A percentile compares a stretch with the other conserved stretches of the same genome.
Conservation (phyloP, 306 rosid genomes). For the Cyamopsis tetragonoloba region DNA sequence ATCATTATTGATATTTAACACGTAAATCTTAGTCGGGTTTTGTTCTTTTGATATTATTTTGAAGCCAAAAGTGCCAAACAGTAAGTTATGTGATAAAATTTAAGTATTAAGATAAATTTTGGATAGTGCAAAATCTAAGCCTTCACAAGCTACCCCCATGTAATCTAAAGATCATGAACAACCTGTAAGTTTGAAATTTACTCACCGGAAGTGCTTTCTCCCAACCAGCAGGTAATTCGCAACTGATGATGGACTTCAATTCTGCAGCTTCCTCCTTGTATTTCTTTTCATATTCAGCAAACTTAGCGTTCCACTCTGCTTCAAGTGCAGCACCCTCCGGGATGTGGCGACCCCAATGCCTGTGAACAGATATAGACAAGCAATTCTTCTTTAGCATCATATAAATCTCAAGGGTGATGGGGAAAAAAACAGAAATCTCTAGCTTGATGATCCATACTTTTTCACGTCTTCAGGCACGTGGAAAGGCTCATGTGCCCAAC, state of each 20-base stretch:
- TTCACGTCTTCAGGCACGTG: conserved; percentile 96
- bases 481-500: conserved; percentile 96
- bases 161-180: neutral
- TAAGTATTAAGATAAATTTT: neutral
- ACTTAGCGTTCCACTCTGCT: conserved; percentile 89
- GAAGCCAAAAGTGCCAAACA: neutral
- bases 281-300: conserved; percentile 88
- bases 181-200: conserved; percentile 6
- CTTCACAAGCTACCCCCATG: neutral
- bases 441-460: conserved; percentile 46
- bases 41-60: neutral
- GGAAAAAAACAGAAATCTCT: neutral
- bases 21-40: neutral
- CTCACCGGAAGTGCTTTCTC: conserved; percentile 98
- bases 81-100: neutral
- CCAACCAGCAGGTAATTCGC: conserved; percentile 90
- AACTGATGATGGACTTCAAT: conserved; percentile 62
- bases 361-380: conserved; percentile 24
- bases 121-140: neutral
- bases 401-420: conserved; percentile 3
- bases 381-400: conserved; percentile 22
- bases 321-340: conserved; percentile 76
- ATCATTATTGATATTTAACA: neutral
- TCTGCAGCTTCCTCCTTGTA: conserved; percentile 77
- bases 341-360: conserved; percentile 97